Base-by-base conservation (phyloP, 192 early-diverging fungal species). In the Coemansia sp. region DNA sequence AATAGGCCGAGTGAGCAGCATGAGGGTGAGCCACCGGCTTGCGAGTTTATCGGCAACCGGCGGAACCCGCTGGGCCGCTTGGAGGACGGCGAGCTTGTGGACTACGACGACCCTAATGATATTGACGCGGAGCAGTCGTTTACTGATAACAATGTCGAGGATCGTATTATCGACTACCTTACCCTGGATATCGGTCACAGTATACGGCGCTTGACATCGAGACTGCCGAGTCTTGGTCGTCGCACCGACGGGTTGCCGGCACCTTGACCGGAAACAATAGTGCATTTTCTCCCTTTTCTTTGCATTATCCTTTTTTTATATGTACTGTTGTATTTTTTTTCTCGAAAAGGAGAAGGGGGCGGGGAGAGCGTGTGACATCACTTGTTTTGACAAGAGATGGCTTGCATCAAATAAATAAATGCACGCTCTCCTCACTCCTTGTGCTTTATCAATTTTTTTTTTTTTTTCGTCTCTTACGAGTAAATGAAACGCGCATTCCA, bases 31-130 rank as follows among this genome's bases (percentile, higher is more conserved):
- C 54, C 58, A 1, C 65, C 43, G 39, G 64, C 61, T 0, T 82
- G 79, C 38, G 65, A 82, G 59, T 82, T 58, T 56, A 67, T 82
- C 24, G 79, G 79, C 11, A 82, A 82, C 51, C 69, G 65, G 14
- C 47, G 41, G 1, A 82, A 82, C 27, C 79, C 79, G 59, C 67
- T 82, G 7, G 79, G 79, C 0, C 66, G 73, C n/a, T 51, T 66
- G 36, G 70, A 76, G 20, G 67, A 82, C 22, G 79, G 79, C 35
- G 79, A 82, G 60, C 56, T 82, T 19, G 79, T 82, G 40, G 79
- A 82, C 36, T 82, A 82, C 22, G 79, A 82, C 31, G 79, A 82
- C 32, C 79, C 79, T 1, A 45, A 69, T 22, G 79, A 76, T 38
- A 42, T 76, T 14, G 79, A 73, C 22, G 65, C 54, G 0, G 79